Conservation (phyloP, 1,284 basidiomycete genomes). For the Flammula alnicola region DNA sequence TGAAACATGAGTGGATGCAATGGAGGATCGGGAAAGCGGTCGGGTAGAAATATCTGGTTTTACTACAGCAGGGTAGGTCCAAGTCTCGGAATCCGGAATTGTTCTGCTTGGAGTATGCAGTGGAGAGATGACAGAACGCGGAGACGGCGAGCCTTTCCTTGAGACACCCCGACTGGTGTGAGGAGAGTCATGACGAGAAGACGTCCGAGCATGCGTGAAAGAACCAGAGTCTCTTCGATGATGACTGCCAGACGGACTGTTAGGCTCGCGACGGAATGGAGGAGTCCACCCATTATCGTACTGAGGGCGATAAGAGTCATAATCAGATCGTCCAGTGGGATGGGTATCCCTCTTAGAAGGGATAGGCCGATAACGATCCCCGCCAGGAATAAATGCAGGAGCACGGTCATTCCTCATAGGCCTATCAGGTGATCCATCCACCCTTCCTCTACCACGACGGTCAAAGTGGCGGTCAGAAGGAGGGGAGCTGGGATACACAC, state of each 20-base stretch:
- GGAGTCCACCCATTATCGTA: constrained; percentile 26
- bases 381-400: constrained; percentile 30
- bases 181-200: constrained; percentile 28
- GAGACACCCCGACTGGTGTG: constrained; percentile 15
- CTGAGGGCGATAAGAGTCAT: constrained; percentile 47
- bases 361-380: constrained; percentile 52
- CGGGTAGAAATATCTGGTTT: constrained; percentile 25
- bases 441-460: constrained; percentile 33
- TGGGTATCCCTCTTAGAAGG: constrained; percentile 39
- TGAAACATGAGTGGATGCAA: constrained; percentile 42
- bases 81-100: constrained; percentile 15
- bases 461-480: constrained; percentile 26
- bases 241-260: constrained; percentile 25
- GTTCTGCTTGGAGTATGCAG: constrained; percentile 15
- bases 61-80: constrained; percentile 21
- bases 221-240: constrained; percentile 27
- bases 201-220: constrained; percentile 19
- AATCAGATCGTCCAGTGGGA: constrained; percentile 29
- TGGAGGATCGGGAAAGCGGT: constrained; percentile 41
- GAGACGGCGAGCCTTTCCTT: constrained; percentile 21
- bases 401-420: constrained; percentile 31
- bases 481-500: constrained; percentile 16
- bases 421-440: constrained; percentile 41
- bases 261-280: constrained; percentile 21
- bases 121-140: constrained; percentile 20